Conservation (phyloP, 371 early-diverging fungal genomes). For the Circinella umbellata region DNA sequence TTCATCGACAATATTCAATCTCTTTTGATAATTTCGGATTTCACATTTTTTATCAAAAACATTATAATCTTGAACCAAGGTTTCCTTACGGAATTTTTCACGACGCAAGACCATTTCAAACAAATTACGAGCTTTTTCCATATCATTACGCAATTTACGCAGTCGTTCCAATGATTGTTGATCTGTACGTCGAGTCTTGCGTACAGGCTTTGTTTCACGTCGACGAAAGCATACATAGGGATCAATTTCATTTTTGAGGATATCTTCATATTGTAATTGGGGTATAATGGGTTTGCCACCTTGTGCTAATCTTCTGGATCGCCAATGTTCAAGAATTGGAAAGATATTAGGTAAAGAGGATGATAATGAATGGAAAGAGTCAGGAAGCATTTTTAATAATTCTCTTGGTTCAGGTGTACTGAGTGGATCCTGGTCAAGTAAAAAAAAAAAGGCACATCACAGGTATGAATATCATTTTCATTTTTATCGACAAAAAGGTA, state of each 20-base stretch:
- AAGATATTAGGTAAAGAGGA: neutral
- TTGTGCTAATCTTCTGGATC: conserved; percentile 44
- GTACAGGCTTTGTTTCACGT: conserved; percentile 85
- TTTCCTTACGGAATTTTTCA: conserved; percentile 76
- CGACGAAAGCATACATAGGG: conserved; percentile 98
- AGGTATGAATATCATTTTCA: no score
- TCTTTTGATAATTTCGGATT: conserved; percentile 59
- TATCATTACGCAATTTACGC: conserved; percentile 78
- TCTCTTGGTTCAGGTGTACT: conserved; percentile 35
- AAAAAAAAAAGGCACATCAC: neutral
- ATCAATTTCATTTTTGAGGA: conserved; percentile 73
- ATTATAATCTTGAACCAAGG: conserved; percentile 67
- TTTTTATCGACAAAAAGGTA: neutral
- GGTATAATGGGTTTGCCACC: conserved; percentile 68
- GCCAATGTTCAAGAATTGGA: conserved; percentile 50
- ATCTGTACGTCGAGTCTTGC: conserved; percentile 93
- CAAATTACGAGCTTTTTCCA: conserved; percentile 77
- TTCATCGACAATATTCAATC: conserved; percentile 60
- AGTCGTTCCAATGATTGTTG: conserved; percentile 84
- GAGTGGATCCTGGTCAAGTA: conserved; percentile 35
- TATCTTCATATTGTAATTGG: conserved; percentile 63
- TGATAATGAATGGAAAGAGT: neutral
- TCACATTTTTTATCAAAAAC: conserved; percentile 61
- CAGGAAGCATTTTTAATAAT: conserved; percentile 10
- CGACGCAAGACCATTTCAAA: conserved; percentile 83